Evolutionary conservation across 345 rosid genomes (phyloP).

Genomic region (Salix suchowensis): DNA sequence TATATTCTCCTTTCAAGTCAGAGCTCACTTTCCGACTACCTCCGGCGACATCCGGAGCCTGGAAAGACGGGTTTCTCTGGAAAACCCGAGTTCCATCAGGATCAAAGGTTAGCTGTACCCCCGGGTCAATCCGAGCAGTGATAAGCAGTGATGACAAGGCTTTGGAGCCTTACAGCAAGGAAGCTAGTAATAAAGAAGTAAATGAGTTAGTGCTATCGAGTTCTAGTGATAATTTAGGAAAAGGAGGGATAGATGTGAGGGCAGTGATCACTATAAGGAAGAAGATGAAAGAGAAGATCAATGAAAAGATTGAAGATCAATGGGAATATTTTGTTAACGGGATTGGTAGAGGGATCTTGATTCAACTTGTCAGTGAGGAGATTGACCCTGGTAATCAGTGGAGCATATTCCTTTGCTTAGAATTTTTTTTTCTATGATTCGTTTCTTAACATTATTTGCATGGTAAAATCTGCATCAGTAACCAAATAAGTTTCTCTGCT

Average conservation of each 20-base stretch:
- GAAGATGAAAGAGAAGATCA: slow-evolving; percentile 73
- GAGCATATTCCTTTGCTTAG: not conserved
- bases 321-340: slow-evolving; percentile 65
- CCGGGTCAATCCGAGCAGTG: slow-evolving; percentile 41
- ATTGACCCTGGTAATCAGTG: slow-evolving; percentile 64
- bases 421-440: not conserved
- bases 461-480: not conserved
- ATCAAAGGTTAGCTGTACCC: slow-evolving; percentile 1
- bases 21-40: slow-evolving; percentile 35
- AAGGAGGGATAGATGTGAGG: slow-evolving; percentile 38
- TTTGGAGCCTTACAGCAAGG: slow-evolving; percentile 22
- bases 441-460: not conserved
- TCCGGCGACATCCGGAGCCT: slow-evolving; percentile 15
- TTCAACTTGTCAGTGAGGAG: slow-evolving; percentile 80
- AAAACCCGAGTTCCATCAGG: slow-evolving; percentile 9
- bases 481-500: not conserved
- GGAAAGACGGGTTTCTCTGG: slow-evolving; percentile 7
- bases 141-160: slow-evolving; percentile 60
- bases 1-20: slow-evolving; percentile 34
- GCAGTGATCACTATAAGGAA: slow-evolving; percentile 70
- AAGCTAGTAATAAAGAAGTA: slow-evolving; percentile 25
- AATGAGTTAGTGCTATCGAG: slow-evolving; percentile 13
- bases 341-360: slow-evolving; percentile 69
- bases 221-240: slow-evolving; percentile 3
- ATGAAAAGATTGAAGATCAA: slow-evolving; percentile 64